These are phyloP conservation scores for Papiliotrema terrestris DNA, from an alignment of 1,284 basidiomycete genomes.

Conservation along the genomic window DNA sequence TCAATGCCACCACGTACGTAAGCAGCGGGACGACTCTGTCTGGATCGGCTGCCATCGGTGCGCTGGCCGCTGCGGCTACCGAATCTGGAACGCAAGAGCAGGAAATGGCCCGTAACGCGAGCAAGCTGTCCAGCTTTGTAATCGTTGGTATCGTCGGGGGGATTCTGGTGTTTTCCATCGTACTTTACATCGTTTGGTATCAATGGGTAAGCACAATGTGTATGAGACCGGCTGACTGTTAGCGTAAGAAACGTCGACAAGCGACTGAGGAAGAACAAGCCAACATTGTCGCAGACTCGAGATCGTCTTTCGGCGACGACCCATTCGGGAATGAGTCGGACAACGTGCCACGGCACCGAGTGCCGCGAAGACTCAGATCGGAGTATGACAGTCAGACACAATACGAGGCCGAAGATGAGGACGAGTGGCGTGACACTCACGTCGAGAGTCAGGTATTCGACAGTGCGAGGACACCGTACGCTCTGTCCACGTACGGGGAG, in stretches of 20 bases:
- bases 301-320: slow-evolving; percentile 1
- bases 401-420: not conserved
- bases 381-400: not conserved
- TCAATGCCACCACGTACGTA: not conserved
- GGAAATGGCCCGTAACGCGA: no score
- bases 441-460: not conserved
- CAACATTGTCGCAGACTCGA: not conserved
- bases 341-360: not conserved
- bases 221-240: not conserved
- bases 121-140: slow-evolving; percentile 1
- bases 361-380: not conserved
- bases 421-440: not conserved
- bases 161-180: not conserved
- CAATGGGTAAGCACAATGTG: not conserved
- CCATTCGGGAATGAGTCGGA: not conserved
- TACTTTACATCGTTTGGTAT: slow-evolving; percentile 1
- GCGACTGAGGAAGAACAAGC: not conserved
- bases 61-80: not conserved
- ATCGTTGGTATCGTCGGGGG: slow-evolving; percentile 5
- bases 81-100: not conserved
- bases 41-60: not conserved
- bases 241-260: not conserved
- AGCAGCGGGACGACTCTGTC: not conserved
- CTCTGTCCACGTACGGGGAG: not conserved
- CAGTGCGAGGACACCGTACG: not conserved